Evolutionary conservation across 306 rosid species (phyloP), one percentile per base, ranked within the genome.

Genomic region (Alnus glutinosa): DNA sequence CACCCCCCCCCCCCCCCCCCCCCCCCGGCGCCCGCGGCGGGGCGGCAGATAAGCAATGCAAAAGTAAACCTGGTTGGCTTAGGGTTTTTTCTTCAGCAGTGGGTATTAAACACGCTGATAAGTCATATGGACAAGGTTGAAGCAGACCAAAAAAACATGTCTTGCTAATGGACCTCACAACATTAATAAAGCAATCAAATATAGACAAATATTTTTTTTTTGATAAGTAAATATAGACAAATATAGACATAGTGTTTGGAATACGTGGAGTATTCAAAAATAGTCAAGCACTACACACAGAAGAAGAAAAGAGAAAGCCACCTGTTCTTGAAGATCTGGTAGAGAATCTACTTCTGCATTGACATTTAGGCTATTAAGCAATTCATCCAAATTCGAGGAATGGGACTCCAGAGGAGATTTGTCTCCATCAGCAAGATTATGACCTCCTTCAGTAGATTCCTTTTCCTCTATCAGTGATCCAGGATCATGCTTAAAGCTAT

Each of bases 281-380:
- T 13, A 66, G 32, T 37, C 30, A 66, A 42, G 51, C 51, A 67
- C 51, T 9, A 42, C 23, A 19, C 4, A 67, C 11, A 42, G 72
- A 67, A 39, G 48, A 77, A 37, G 80, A 36, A 36, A 79, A 64
- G 46, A 81, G 79, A 87, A 86, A 68, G 74, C 76, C 83, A 95
- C 99, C 97, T 93, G 98, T 44, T 95, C 98, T 79, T 93, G 93
- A 84, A 88, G 88, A 89, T 95, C 92, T 13, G 96, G 92, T 71
- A 90, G 72, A 74, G 94, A 87, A 80, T 82, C 92, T 73, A 81
- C 69, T 82, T 88, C 90, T 82, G 97, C 82, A 85, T 87, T 87
- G 81, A 83, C 86, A 39, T 85, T 75, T 75, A 89, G 79, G 85
- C 89, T 85, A 81, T 75, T 83, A 39, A 92, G 91, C 71, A 94